Evolutionary conservation across 257 asterid species (phyloP).

Genomic region (Gentiana macrophylla): DNA sequence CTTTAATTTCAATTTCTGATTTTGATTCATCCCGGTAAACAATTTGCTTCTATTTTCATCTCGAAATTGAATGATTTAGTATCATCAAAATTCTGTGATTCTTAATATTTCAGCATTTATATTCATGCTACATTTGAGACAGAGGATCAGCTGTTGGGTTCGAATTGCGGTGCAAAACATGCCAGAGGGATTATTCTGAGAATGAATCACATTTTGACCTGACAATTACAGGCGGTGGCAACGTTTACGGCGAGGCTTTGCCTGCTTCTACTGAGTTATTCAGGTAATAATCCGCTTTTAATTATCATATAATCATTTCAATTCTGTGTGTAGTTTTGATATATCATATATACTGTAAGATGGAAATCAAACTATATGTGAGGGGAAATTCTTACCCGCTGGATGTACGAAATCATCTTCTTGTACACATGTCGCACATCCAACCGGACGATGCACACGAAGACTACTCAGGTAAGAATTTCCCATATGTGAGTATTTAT

Average conservation of each 20-base stretch:
- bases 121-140: slow-evolving; percentile 6
- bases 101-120: slow-evolving; percentile 1
- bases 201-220: slow-evolving; percentile 57
- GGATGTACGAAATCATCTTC: too few species aligned
- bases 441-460: too few species aligned
- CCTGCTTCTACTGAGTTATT: slow-evolving; percentile 73
- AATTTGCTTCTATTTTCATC: slow-evolving; percentile 1
- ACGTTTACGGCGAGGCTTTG: slow-evolving; percentile 54
- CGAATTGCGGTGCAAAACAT: slow-evolving; percentile 44
- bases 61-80: neutral
- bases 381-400: neutral
- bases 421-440: too few species aligned
- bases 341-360: too few species aligned
- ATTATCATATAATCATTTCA: too few species aligned
- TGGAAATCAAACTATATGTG: neutral
- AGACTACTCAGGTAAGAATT: too few species aligned
- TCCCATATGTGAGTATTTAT: too few species aligned
- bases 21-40: slow-evolving; percentile 42
- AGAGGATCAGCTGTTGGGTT: slow-evolving; percentile 44
- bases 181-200: slow-evolving; percentile 54
- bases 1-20: slow-evolving; percentile 28
- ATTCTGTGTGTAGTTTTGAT: too few species aligned
- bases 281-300: slow-evolving; percentile 27
- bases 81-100: neutral
- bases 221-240: slow-evolving; percentile 47